Evolutionary conservation across 23 red algal genomes (phyloP), one percentile per base, ranked within the genome.

Genomic region (Gracilaria vermiculophylla): DNA sequence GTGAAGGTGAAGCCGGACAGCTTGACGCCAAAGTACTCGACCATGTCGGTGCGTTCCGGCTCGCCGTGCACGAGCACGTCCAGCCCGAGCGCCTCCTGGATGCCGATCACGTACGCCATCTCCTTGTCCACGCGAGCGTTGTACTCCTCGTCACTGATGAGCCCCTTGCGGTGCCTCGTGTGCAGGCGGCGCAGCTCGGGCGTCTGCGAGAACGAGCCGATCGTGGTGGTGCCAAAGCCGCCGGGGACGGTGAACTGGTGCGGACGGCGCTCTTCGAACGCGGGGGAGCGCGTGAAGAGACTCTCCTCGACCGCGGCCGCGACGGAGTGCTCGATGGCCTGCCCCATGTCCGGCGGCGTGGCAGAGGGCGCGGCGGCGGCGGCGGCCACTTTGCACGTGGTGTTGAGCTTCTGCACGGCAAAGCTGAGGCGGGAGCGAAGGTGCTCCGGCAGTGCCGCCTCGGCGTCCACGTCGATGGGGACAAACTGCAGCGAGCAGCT

Each of bases 11-110:
- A 90, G 0, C 95, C 95, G 29, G 81, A 75, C 24, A 98, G 75
- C 76, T 88, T 79, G 4, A 94, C 87, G 17, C 85, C 95, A 64
- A 98, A 98, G 61, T 94, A 98, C 83, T 98, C 95, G 13, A 98
- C 95, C 95, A 98, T 98, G 89, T 98, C 95, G 13, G 78, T 91
- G 43, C 95, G 95, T 54, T 98, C 95, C 13, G 76, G 82, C 50
- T 98, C 95, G 17, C 95, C 95, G 49, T 98, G 95, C 44, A 98
- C 95, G 44, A 98, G 57, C 17, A 98, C 88, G 73, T 98, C 95
- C 49, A 98, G 40, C 8, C 91, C 95, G 7, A 98, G 35, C 17
- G 81, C 83, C 3, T 92, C 90, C 36, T 98, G 95, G 0, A 85
- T 48, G 45, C 83, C 62, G 28, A 98, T 86, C 19, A 58, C 78